Evolutionary conservation across 148 eudicot species (phyloP), one percentile per base, ranked within the genome.

Genomic region (Chenopodium album): DNA sequence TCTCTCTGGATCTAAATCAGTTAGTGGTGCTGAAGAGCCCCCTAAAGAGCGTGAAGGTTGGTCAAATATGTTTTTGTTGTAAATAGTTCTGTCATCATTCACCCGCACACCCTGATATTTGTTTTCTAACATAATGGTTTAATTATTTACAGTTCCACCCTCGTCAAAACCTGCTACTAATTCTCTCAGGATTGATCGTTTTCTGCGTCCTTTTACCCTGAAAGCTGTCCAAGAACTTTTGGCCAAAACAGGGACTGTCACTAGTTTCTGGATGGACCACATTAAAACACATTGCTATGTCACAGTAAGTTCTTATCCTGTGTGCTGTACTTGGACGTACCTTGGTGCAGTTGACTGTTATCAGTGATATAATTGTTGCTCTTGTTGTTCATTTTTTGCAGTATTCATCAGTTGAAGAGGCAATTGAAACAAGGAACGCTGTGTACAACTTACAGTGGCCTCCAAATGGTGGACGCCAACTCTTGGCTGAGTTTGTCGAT

Each of bases 151-250:
- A 95, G 99, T 95, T 78, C 97, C 95, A 66, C 92, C 92, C 32
- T 88, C 98, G 10, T 44, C 88, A 44, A 93, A 87, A 68, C 81
- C 92, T 56, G 89, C 99, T 19, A 93, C 92, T 9, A 87, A 87
- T 84, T 92, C 99, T 62, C 93, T 95, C 47, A 90, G 93, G 87
- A 93, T 95, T 85, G 98, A 95, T 79, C 83, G 84, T 56, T 95
- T 95, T 81, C 79, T 95, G 87, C 98, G 98, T 79, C 99, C 99
- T 71, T 95, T 95, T 74, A 95, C 99, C 16, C 83, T 95, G 80
- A 95, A 94, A 89, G 97, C 98, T 76, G 97, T 94, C 76, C 99
- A 95, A 91, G 99, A 92, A 78, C 93, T 95, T 85, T 89, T 95
- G 74, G 94, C 88, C 31, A 92, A 88, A 87, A 92, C 97, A 31